Evolutionary conservation across 2,329 filamentous ascomycete genomes (phyloP), one percentile per base, ranked within the genome.

Genomic region (Alternaria gaisen): DNA sequence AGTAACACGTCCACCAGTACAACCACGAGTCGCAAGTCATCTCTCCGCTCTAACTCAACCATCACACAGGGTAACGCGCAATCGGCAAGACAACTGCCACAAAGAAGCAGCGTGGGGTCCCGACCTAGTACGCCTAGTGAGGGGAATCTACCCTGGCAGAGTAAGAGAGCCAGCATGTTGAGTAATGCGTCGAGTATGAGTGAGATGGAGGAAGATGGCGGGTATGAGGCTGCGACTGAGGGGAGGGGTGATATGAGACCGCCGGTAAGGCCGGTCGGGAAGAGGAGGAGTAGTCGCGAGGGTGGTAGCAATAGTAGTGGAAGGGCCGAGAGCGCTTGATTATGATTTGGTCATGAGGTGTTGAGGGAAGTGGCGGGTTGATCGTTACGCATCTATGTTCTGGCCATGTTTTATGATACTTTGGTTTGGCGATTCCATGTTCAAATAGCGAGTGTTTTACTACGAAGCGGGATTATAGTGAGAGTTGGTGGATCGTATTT

Each of bases 1-100:
- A 78, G 75, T 36, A 77, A 73, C 57, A 77, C 74, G 5, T 68
- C 75, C 1, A 72, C 70, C 10, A 74, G 68, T 32, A 65, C 72
- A 3, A 66, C 68, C 1, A 54, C 66, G 10, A 64, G 60, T 14
- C 58, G 64, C 20, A 64, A 64, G 24, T 61, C 53, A 2, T 64
- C 66, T 1, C 47, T 67, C 9, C 72, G 73, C 24, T 72, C 73
- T 3, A 63, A 65, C 16, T 65, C 66, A 5, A 60, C 64, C n/a
- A 54, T 72, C 20, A 63, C 66, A 9, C 64, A 69, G 14, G 68
- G 69, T 18, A 72, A 63, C 14, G 71, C 72, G 10, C 72, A 74
- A n/a, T 67, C 69, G 1, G 73, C 72, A 9, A 66, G 75, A 3
- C 69, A 72, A 42, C 67, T 68, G 0, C 53, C 48, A n/a, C 10